Base-by-base conservation (phyloP, 257 asterid genomes). In the Solanum phureja region DNA sequence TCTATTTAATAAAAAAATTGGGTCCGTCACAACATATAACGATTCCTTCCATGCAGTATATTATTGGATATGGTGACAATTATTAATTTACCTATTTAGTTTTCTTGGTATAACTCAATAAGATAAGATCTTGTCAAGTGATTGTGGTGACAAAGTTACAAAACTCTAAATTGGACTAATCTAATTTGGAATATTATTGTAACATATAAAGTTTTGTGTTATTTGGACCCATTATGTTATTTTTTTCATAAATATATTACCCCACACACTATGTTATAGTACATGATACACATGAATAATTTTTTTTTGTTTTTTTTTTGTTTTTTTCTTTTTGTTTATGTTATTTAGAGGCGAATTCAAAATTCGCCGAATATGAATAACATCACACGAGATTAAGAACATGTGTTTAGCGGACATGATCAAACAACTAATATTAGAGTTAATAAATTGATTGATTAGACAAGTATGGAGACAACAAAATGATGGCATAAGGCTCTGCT, bases 21-120 rank as follows among this genome's bases (percentile, higher is more conserved):
- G 3, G 0, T n/a, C 0, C 3, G 9, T 52, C 62, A 16, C 7
- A 0, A 27, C 4, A 66, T 11, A 27, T 13, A 33, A 29, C 76
- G 23, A 19, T 69, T 69, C 23, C 76, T 69, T 69, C 8, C 37
- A 69, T 69, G 23, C 38, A 29, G 37, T 69, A 29, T 6, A 69
- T 69, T 31, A 2, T 3, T 69, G 38, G 11, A 69, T 69, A 18
- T 69, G 11, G 38, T 29, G 76, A 29, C 5, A 56, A 56, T 56
- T 19, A 56, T 56, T 18, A 56, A 1, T 56, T 56, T 56, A 56
- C 24, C 64, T 19, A 56, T 18, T 56, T 56, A 19, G 7, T 19
- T 56, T 7, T 56, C 64, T 56, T 56, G 64, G 64, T 56, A 7
- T 19, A 56, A 7, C 64, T 19, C 64, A 19, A 56, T 19, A 56